phyloP scores from a whole-genome alignment of 441 rosid genomes.

The Erodium chrysanthum region DNA sequence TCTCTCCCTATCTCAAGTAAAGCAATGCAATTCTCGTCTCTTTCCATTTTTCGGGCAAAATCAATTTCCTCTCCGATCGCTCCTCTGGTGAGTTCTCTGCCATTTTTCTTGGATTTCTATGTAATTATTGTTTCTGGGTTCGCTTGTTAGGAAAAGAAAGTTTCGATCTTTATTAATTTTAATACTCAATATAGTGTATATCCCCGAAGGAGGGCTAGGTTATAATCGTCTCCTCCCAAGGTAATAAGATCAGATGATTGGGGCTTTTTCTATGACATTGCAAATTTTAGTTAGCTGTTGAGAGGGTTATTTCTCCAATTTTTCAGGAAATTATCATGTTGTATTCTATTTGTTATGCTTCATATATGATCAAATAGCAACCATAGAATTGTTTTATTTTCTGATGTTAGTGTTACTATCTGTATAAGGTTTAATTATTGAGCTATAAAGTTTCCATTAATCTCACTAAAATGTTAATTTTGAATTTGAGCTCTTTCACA shows the following conservation, averaged over 20 bases:
- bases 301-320: background rate
- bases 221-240: background rate
- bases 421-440: background rate
- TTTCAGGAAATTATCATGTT: background rate
- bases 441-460: background rate
- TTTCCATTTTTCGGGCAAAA: conserved; percentile 1
- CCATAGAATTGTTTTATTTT: background rate
- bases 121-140: background rate
- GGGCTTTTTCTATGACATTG: background rate
- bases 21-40: background rate
- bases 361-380: background rate
- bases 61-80: conserved; percentile 3
- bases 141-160: background rate
- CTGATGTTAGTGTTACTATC: background rate
- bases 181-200: background rate
- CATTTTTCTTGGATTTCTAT: background rate
- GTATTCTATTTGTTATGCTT: background rate
- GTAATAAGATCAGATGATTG: background rate
- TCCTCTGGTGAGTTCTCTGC: background rate
- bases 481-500: background rate
- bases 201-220: background rate
- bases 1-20: background rate
- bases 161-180: background rate
- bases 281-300: background rate
- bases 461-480: background rate